phyloP scores from a whole-genome alignment of 768 basidiomycete species.

The Podaxis sp. region DNA sequence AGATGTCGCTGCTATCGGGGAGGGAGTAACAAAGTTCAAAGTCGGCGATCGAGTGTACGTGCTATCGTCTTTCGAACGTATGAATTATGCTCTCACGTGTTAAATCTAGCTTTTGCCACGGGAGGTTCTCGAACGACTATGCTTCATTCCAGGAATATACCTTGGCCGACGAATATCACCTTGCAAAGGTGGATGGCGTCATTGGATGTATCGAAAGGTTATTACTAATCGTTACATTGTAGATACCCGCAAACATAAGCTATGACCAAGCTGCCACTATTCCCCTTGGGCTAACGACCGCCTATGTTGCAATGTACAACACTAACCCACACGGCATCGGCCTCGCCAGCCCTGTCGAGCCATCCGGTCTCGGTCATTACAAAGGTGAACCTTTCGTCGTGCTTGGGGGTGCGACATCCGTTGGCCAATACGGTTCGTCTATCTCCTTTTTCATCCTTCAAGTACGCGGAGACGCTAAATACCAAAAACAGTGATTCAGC shows the following conservation, averaged over 20 bases:
- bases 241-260: constrained; percentile 46
- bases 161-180: constrained; percentile 35
- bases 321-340: constrained; percentile 35
- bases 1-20: constrained; percentile 46
- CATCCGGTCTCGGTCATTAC: constrained; percentile 37
- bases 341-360: constrained; percentile 36
- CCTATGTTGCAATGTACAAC: constrained; percentile 48
- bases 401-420: constrained; percentile 28
- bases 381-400: constrained; percentile 39
- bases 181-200: constrained; percentile 32
- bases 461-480: constrained; percentile 16
- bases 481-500: constrained; percentile 20
- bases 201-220: constrained; percentile 5
- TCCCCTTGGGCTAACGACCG: constrained; percentile 47
- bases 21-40: constrained; percentile 44
- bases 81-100: neutral
- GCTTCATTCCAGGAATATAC: constrained; percentile 46
- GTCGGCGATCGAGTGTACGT: constrained; percentile 52
- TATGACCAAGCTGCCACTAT: constrained; percentile 50
- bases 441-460: constrained; percentile 28
- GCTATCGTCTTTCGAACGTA: neutral
- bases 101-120: constrained; percentile 33
- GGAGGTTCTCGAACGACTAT: constrained; percentile 33
- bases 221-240: neutral
- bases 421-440: constrained; percentile 24